Evolutionary conservation across 148 eudicot genomes (phyloP).

Genomic region (Arctostaphylos glauca): DNA sequence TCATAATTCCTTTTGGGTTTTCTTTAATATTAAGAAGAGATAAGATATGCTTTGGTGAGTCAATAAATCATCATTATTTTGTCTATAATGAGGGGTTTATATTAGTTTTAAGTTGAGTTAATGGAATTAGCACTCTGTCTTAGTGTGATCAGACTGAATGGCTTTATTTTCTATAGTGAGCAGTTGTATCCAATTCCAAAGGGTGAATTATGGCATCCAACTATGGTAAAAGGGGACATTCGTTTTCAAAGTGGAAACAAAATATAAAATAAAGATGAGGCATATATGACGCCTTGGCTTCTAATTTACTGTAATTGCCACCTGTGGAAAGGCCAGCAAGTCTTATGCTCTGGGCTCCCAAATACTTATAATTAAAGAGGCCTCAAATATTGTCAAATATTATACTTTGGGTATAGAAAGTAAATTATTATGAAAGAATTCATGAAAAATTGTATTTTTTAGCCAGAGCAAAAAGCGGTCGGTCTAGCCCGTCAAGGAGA

Average conservation of each 20-base stretch:
- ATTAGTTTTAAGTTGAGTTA: not conserved
- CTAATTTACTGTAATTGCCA: too few relatives aligned
- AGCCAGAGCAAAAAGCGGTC: too few relatives aligned
- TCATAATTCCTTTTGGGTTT: not conserved
- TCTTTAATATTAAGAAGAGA: not conserved
- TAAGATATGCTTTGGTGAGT: constrained; percentile 6
- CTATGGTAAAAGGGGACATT: not conserved
- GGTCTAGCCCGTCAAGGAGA: too few relatives aligned
- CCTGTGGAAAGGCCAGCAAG: not conserved
- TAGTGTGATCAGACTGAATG: constrained; percentile 19
- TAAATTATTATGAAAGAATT: too few relatives aligned
- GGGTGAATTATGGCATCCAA: constrained; percentile 6
- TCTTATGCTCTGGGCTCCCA: too few relatives aligned
- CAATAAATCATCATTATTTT: constrained; percentile 12
- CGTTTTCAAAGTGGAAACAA: not conserved
- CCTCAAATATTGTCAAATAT: too few relatives aligned
- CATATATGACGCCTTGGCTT: too few relatives aligned
- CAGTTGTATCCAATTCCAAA: not conserved
- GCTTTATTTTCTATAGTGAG: not conserved
- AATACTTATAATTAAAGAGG: too few relatives aligned
- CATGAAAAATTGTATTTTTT: too few relatives aligned
- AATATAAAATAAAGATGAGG: too few relatives aligned
- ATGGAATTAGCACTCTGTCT: constrained; percentile 13
- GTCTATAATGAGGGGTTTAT: not conserved
- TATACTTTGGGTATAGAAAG: too few relatives aligned